phyloP scores from a whole-genome alignment of 306 rosid genomes.

The Prunus mongolica region DNA sequence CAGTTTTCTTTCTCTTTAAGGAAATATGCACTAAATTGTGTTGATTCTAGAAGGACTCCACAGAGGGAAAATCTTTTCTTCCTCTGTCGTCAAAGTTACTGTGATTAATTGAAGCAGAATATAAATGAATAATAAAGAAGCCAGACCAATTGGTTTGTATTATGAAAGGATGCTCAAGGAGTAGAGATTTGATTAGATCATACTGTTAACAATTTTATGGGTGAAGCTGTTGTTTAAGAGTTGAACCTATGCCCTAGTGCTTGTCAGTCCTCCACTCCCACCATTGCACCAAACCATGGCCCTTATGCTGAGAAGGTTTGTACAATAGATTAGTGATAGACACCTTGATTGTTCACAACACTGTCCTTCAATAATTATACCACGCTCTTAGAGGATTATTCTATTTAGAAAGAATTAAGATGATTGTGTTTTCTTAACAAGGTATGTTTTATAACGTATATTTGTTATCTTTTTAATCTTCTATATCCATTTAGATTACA shows the following conservation, averaged over 20 bases:
- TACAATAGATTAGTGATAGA: neutral
- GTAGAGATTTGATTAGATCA: neutral
- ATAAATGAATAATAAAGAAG: neutral
- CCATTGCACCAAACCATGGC: neutral
- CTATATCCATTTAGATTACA: neutral
- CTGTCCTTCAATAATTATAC: neutral
- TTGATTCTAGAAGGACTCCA: neutral
- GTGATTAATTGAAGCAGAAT: neutral
- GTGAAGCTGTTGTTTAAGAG: neutral
- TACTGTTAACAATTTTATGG: neutral
- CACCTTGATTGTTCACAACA: neutral
- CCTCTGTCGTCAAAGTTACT: neutral
- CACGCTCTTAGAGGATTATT: neutral
- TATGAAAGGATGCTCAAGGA: neutral
- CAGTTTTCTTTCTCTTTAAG: slow-evolving; percentile 10
- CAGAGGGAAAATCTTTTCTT: neutral
- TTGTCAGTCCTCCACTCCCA: neutral
- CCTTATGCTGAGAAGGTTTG: neutral
- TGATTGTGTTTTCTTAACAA: neutral
- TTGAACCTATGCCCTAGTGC: neutral
- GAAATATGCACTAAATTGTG: slow-evolving; percentile 2
- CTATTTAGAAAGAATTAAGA: neutral
- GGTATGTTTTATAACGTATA: neutral
- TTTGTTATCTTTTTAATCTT: neutral
- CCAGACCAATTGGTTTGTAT: neutral